Conservation (phyloP, 495 filamentous ascomycete species). For the Sabuloglossum arenarium region DNA sequence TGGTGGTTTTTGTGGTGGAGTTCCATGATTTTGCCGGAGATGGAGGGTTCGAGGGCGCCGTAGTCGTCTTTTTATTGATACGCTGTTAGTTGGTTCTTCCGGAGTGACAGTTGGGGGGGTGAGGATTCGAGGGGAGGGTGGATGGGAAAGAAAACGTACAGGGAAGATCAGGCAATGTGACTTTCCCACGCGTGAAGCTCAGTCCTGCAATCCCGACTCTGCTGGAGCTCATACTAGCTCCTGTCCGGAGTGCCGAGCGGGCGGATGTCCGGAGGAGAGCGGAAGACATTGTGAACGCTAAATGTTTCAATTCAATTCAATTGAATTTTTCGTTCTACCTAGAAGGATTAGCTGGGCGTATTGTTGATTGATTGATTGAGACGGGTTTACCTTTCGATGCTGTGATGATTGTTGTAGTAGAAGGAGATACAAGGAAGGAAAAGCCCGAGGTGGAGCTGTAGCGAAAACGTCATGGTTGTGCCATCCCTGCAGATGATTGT, state of each 20-base stretch:
- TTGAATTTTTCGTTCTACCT: background rate
- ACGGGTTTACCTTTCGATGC: background rate
- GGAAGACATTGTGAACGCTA: conserved; percentile 27
- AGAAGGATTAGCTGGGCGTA: background rate
- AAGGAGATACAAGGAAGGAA: too few relatives aligned
- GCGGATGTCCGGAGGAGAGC: conserved; percentile 29
- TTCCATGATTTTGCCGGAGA: conserved; percentile 98
- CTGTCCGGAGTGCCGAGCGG: conserved; percentile 31
- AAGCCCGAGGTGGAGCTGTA: too few relatives aligned
- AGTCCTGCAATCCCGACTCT: conserved; percentile 21
- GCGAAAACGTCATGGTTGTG: background rate
- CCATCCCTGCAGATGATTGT: background rate
- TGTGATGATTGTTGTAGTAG: background rate
- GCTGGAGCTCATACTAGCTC: conserved; percentile 27
- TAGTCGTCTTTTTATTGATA: conserved; percentile 19
- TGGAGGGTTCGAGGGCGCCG: conserved; percentile 72
- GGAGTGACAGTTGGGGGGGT: background rate
- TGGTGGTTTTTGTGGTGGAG: conserved; percentile 65
- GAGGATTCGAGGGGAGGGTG: background rate
- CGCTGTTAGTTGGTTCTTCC: too few relatives aligned
- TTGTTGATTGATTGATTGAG: too few relatives aligned
- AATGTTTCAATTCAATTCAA: background rate
- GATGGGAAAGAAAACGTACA: conserved; percentile 33
- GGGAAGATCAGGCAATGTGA: conserved; percentile 79
- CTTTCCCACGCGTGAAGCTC: conserved; percentile 46